Conservation (phyloP, 129 eudicot species). For the Sambucus nigra region DNA sequence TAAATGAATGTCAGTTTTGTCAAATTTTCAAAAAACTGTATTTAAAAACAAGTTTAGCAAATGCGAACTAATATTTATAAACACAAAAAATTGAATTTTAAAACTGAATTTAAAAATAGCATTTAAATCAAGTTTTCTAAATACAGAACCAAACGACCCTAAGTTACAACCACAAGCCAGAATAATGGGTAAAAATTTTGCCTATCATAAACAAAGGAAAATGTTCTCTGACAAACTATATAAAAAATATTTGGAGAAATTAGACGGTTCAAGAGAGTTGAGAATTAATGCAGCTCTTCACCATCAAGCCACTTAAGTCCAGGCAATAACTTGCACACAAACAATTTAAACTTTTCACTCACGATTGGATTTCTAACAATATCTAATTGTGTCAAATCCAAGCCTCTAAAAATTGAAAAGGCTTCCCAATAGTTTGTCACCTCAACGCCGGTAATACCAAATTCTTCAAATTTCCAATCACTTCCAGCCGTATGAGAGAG, state of each 20-base stretch:
- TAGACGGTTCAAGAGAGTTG: background rate
- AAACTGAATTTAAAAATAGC: too few species aligned
- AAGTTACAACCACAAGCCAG: too few species aligned
- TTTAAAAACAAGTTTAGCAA: too few species aligned
- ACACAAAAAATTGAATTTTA: too few species aligned
- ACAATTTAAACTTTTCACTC: conserved; percentile 32
- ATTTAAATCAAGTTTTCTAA: too few species aligned
- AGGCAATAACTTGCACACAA: conserved; percentile 53
- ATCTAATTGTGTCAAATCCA: conserved; percentile 56
- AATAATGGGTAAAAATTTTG: too few species aligned
- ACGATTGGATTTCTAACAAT: conserved; percentile 48
- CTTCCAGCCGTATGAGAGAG: conserved; percentile 39
- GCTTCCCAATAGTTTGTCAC: conserved; percentile 61
- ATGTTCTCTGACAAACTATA: background rate
- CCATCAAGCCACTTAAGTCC: conserved; percentile 68
- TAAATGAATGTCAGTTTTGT: too few species aligned
- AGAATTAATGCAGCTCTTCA: conserved; percentile 30
- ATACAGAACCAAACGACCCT: too few species aligned
- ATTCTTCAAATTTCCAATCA: conserved; percentile 31
- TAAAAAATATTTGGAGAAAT: background rate
- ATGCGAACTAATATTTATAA: too few species aligned
- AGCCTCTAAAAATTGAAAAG: conserved; percentile 38
- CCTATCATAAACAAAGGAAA: too few species aligned
- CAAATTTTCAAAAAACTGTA: too few species aligned
- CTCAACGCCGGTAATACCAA: conserved; percentile 12